Evolutionary conservation across 2,329 filamentous ascomycete species (phyloP).

Genomic region (Xylariaceae sp.): DNA sequence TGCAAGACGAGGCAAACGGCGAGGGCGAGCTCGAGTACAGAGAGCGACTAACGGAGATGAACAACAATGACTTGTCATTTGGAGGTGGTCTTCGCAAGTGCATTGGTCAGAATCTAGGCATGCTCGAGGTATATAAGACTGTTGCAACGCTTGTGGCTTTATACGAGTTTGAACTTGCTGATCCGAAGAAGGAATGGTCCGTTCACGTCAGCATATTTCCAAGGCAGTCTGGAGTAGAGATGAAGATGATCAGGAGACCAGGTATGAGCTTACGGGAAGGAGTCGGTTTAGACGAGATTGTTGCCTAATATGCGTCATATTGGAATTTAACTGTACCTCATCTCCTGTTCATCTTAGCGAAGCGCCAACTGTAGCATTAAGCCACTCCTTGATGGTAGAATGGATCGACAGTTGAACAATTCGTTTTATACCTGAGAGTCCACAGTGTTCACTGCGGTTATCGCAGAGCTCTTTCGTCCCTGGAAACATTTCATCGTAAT

Average conservation of each 20-base stretch:
- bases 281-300: too few relatives aligned
- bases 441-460: slow-evolving; percentile 20
- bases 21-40: slow-evolving; percentile 34
- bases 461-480: slow-evolving; percentile 22
- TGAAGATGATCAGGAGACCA: not conserved
- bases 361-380: not conserved
- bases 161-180: slow-evolving; percentile 34
- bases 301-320: too few relatives aligned
- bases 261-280: too few relatives aligned
- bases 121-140: slow-evolving; percentile 37
- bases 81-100: slow-evolving; percentile 43
- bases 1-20: slow-evolving; percentile 15
- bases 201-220: slow-evolving; percentile 7
- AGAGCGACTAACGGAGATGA: slow-evolving; percentile 34
- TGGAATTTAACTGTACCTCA: too few relatives aligned
- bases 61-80: slow-evolving; percentile 38
- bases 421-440: slow-evolving; percentile 13
- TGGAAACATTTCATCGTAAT: slow-evolving; percentile 31
- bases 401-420: slow-evolving; percentile 3
- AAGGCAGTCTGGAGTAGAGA: slow-evolving; percentile 1
- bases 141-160: slow-evolving; percentile 40
- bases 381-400: not conserved
- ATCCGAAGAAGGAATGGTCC: slow-evolving; percentile 21
- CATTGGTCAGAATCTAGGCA: slow-evolving; percentile 41
- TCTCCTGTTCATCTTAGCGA: too few relatives aligned